These are phyloP conservation scores for Dunaliella sp. DNA, from an alignment of 139 green algal species.

Conservation along the genomic window DNA sequence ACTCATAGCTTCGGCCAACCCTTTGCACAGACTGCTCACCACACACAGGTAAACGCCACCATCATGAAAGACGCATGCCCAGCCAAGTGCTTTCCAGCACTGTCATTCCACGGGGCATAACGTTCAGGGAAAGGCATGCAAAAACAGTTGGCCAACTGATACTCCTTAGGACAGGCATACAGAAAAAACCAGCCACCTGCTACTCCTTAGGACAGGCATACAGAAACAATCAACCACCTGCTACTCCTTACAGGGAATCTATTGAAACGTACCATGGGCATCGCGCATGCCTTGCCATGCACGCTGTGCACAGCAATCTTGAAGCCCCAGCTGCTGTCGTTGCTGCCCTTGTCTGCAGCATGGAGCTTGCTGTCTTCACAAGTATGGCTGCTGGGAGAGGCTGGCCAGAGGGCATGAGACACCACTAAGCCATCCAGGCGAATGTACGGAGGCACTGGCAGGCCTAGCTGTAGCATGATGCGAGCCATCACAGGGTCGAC, in stretches of 20 bases:
- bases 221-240: neutral
- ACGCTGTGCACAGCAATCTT: constrained; percentile 44
- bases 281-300: constrained; percentile 44
- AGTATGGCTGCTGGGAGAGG: neutral
- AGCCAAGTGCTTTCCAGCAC: neutral
- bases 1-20: too few species aligned
- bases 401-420: neutral
- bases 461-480: constrained; percentile 37
- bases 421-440: constrained; percentile 7
- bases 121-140: neutral
- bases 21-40: too few species aligned
- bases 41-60: too few species aligned
- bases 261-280: constrained; percentile 56
- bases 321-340: constrained; percentile 24
- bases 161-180: neutral
- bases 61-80: too few species aligned
- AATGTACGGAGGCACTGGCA: constrained; percentile 25
- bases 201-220: neutral
- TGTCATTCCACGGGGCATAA: too few species aligned
- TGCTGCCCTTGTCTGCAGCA: neutral
- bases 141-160: neutral
- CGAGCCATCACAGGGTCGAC: constrained; percentile 45
- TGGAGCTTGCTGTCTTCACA: too few species aligned
- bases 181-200: neutral
- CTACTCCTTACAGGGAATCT: neutral